Evolutionary conservation across 2,329 filamentous ascomycete species (phyloP), one percentile per base, ranked within the genome.

Genomic region (Paraphaeosphaeria minitans): DNA sequence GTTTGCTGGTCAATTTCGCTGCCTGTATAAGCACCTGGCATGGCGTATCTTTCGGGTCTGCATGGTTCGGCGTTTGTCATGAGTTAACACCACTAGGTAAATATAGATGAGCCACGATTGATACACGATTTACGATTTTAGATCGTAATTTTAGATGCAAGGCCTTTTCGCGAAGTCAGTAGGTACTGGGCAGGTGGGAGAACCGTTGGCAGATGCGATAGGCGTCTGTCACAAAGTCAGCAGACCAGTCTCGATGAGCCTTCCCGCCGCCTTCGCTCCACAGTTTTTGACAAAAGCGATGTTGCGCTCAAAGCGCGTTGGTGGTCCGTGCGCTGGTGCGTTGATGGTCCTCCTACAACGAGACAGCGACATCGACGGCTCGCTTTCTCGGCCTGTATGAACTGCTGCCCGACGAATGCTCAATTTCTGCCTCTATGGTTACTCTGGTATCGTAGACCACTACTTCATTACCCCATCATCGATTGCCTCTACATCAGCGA

Each of bases 301-400:
- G 16, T 4, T 8, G 4, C 39, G 39, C 9, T 8, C 7, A 21
- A 27, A 46, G 43, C 46, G 29, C 14, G n/a, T 13, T 10, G n/a
- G 47, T 50, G 47, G 47, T 37, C 31, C 47, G 47, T 50, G 47
- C 47, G 33, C 12, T 39, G 2, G 19, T 50, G 47, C 47, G 33
- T 10, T 39, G 2, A 12, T 24, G 9, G 16, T 14, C 22, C n/a
- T 29, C n/a, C 19, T 27, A 47, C 24, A n/a, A 7, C 14, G 4
- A 22, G 47, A 12, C 21, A 33, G 31, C 29, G 29, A 12, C 29
- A 39, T 31, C 31, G 47, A 50, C n/a, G 24, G 9, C 47, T 50
- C 47, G 33, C 47, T 27, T 39, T 39, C 31, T 27, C 19, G n/a
- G n/a, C 29, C 27, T 47, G 22, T 31, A 35, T 27, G 22, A 39